A percentile compares a stretch with the other conserved stretches of the same genome.
These are phyloP conservation scores for Lavandula angustifolia DNA, from an alignment of 257 asterid species.

Conservation along the genomic window DNA sequence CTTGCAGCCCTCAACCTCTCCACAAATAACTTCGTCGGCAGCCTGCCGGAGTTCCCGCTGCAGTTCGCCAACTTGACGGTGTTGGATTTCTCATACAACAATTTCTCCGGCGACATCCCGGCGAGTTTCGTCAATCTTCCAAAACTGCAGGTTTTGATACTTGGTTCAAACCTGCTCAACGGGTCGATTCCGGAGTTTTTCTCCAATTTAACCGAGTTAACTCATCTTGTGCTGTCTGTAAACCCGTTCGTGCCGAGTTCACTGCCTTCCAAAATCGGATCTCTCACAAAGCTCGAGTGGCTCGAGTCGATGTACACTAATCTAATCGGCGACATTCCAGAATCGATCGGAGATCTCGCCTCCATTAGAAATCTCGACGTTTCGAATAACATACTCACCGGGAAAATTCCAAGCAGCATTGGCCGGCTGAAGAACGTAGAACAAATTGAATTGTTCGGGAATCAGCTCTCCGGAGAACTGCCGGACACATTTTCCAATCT, in stretches of 20 bases:
- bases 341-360: conserved; percentile 53
- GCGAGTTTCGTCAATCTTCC: conserved; percentile 51
- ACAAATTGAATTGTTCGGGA: conserved; percentile 55
- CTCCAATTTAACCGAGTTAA: conserved; percentile 61
- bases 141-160: conserved; percentile 46
- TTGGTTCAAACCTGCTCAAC: conserved; percentile 54
- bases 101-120: conserved; percentile 71
- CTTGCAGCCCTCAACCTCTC: conserved; percentile 50
- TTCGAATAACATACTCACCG: conserved; percentile 53
- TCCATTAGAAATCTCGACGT: conserved; percentile 55
- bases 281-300: conserved; percentile 51
- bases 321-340: conserved; percentile 64
- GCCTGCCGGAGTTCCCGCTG: conserved; percentile 51
- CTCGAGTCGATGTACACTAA: conserved; percentile 41
- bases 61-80: conserved; percentile 49
- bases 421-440: conserved; percentile 45
- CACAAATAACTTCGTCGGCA: conserved; percentile 52
- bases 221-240: conserved; percentile 43
- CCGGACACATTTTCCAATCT: conserved; percentile 65
- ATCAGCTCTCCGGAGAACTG: conserved; percentile 67
- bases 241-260: conserved; percentile 56
- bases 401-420: conserved; percentile 61
- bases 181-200: conserved; percentile 73
- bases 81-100: conserved; percentile 57
- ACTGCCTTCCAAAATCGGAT: conserved; percentile 59